phyloP scores from a whole-genome alignment of 768 basidiomycete species.

The Rhizopogon rudus region DNA sequence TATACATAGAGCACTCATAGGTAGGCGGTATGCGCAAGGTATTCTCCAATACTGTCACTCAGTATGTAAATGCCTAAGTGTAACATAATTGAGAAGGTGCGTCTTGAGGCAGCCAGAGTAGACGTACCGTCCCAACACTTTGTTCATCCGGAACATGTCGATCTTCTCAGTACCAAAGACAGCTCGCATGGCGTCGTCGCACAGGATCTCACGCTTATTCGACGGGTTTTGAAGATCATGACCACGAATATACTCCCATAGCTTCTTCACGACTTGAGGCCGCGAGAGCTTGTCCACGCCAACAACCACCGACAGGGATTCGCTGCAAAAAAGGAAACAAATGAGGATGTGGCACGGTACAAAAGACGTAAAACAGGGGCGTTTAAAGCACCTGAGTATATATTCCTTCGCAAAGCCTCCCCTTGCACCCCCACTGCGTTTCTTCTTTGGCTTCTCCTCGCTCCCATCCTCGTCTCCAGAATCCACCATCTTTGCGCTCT shows the following conservation, averaged over 20 bases:
- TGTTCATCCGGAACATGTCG: slow-evolving; percentile 96
- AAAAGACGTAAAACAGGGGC: slow-evolving; percentile 4
- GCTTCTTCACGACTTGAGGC: slow-evolving; percentile 84
- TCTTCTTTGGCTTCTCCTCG: slow-evolving; percentile 40
- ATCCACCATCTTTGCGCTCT: slow-evolving; percentile 45
- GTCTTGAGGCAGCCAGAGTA: neutral
- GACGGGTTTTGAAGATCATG: slow-evolving; percentile 80
- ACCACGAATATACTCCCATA: slow-evolving; percentile 87
- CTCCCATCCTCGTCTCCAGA: slow-evolving; percentile 48
- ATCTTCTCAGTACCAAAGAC: slow-evolving; percentile 81
- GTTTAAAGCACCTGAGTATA: slow-evolving; percentile 49
- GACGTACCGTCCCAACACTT: slow-evolving; percentile 71
- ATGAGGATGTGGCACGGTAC: neutral
- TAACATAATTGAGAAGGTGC: neutral
- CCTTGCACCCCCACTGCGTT: slow-evolving; percentile 48
- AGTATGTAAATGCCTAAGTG: slow-evolving; percentile 27
- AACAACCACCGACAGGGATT: slow-evolving; percentile 68
- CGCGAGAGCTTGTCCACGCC: slow-evolving; percentile 67
- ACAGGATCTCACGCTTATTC: slow-evolving; percentile 82
- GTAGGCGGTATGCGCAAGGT: neutral
- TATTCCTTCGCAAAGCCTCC: slow-evolving; percentile 82
- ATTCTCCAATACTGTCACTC: slow-evolving; percentile 6
- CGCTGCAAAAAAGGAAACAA: slow-evolving; percentile 37
- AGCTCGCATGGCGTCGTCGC: slow-evolving; percentile 65
- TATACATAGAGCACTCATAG: neutral